phyloP scores from a whole-genome alignment of 1,284 basidiomycete genomes.

The Moesziomyces sp. region DNA sequence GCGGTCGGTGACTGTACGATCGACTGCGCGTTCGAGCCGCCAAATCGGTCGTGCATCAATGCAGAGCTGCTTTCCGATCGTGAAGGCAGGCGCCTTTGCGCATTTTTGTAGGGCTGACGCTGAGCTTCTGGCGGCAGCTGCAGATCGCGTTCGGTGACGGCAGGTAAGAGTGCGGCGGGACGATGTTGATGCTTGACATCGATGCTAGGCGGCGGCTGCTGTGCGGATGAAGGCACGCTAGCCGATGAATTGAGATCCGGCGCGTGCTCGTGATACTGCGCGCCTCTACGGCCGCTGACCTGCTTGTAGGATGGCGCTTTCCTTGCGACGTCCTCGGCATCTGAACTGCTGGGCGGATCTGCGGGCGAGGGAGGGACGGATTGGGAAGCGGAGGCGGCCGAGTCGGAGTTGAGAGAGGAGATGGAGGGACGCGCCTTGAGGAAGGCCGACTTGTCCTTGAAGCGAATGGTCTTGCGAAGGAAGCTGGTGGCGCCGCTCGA shows the following conservation, averaged over 20 bases:
- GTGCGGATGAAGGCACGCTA: neutral
- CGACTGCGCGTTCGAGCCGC: neutral
- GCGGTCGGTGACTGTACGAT: neutral
- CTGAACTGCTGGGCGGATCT: conserved; percentile 16
- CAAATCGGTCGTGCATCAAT: neutral
- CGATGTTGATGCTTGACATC: conserved; percentile 2
- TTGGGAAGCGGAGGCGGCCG: conserved; percentile 17
- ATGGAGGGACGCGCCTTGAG: conserved; percentile 27
- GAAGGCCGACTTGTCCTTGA: conserved; percentile 39
- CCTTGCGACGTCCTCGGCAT: conserved; percentile 12
- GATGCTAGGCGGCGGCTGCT: neutral
- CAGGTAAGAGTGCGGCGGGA: conserved; percentile 12
- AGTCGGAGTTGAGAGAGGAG: conserved; percentile 20
- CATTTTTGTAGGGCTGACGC: neutral
- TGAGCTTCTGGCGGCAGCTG: conserved; percentile 4
- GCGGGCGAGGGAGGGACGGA: conserved; percentile 32
- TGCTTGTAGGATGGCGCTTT: conserved; percentile 29
- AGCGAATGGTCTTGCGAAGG: conserved; percentile 44
- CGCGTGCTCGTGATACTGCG: conserved; percentile 13
- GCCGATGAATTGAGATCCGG: neutral
- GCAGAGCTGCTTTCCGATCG: conserved; percentile 3
- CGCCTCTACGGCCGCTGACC: conserved; percentile 35
- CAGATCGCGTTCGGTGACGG: conserved; percentile 27
- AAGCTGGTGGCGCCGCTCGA: conserved; percentile 28
- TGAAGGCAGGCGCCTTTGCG: neutral